These are phyloP conservation scores for Biscogniauxia mediterranea DNA, from an alignment of 2,329 filamentous ascomycete genomes.

Conservation along the genomic window DNA sequence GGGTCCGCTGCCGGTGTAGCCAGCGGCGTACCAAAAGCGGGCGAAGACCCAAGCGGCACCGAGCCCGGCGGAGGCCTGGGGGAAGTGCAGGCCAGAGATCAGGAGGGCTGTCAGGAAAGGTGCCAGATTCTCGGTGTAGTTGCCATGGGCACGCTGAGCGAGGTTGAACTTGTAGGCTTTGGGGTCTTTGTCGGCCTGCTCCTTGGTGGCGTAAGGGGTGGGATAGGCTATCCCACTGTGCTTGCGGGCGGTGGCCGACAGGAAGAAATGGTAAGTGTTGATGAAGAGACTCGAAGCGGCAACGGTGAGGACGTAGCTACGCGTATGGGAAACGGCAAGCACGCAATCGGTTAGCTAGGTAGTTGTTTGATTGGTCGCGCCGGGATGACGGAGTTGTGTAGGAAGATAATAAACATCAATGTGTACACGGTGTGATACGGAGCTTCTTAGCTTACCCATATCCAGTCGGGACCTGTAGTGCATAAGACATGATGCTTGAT, in stretches of 20 bases:
- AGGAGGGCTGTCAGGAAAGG: slow-evolving; percentile 52
- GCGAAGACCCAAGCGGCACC: slow-evolving; percentile 53
- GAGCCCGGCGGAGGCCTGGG: slow-evolving; percentile 46
- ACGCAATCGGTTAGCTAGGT: slow-evolving; percentile 5
- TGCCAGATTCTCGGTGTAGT: slow-evolving; percentile 61
- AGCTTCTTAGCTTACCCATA: slow-evolving; percentile 45
- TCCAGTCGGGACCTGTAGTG: slow-evolving; percentile 45
- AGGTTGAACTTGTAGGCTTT: slow-evolving; percentile 62
- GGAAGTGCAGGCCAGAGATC: slow-evolving; percentile 56
- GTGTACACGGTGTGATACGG: no score
- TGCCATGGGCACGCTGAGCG: slow-evolving; percentile 46
- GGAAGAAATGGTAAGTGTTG: slow-evolving; percentile 50
- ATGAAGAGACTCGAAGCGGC: slow-evolving; percentile 58
- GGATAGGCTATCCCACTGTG: slow-evolving; percentile 56
- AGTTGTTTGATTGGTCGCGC: slow-evolving; percentile 1
- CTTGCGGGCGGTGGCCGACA: slow-evolving; percentile 50
- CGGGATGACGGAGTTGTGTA: background rate
- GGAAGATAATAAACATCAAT: background rate
- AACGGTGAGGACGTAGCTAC: slow-evolving; percentile 60
- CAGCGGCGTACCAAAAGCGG: slow-evolving; percentile 53
- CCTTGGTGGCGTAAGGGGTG: slow-evolving; percentile 52
- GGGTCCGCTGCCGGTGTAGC: slow-evolving; percentile 51
- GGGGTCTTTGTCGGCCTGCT: slow-evolving; percentile 53
- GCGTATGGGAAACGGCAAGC: background rate
- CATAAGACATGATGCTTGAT: slow-evolving; percentile 35